A percentile compares a stretch with the other conserved stretches of the same genome.
These are phyloP conservation scores for Metschnikowia aberdeeniae DNA, from an alignment of 805 yeast species.

Conservation along the genomic window DNA sequence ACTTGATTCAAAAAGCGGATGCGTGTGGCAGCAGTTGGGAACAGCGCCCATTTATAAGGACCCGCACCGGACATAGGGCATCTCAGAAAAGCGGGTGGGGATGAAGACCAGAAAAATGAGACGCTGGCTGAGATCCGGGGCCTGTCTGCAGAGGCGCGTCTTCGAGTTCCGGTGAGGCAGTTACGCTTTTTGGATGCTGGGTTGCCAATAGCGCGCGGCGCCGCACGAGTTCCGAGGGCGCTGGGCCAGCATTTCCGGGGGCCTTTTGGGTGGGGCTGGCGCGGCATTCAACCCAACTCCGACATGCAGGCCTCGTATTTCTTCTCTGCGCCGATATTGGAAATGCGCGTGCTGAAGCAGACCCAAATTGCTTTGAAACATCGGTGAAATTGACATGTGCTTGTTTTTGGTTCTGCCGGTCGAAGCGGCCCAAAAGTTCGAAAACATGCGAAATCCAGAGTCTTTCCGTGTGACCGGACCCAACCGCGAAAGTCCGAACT, in stretches of 20 bases:
- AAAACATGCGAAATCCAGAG: no score
- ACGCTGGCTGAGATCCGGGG: background rate
- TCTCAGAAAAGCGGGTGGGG: constrained; percentile 2
- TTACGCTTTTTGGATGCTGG: no score
- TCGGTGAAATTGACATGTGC: no score
- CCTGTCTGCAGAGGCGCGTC: no score
- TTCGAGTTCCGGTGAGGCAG: no score
- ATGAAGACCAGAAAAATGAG: constrained; percentile 1
- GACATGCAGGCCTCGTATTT: no score
- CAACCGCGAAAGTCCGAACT: constrained; percentile 1
- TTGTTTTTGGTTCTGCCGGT: no score
- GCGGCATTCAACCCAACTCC: no score
- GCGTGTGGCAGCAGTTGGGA: background rate
- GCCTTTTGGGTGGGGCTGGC: background rate
- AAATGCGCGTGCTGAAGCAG: no score
- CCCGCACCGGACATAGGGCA: background rate
- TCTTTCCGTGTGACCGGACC: background rate
- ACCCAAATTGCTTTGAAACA: no score
- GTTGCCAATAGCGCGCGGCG: background rate
- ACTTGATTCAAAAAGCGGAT: background rate
- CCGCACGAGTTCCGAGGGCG: background rate
- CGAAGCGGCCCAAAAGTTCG: no score
- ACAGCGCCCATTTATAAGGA: background rate
- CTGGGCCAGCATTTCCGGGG: background rate
- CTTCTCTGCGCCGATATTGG: no score